Evolutionary conservation across 345 rosid species (phyloP).

Genomic region (Pugionium cornutum): DNA sequence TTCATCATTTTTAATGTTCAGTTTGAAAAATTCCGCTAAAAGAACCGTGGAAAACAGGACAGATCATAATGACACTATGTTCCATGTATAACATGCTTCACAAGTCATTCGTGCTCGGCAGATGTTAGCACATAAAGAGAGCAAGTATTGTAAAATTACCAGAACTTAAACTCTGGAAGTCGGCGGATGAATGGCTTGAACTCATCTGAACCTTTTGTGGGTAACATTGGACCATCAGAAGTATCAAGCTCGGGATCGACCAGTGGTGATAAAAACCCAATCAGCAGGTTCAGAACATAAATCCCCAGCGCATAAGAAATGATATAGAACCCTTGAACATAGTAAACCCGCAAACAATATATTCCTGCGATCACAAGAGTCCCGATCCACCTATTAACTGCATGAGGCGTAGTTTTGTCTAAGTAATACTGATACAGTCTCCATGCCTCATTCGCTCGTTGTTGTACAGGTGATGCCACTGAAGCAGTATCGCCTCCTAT

Average conservation of each 20-base stretch:
- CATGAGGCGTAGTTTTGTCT: constrained; percentile 78
- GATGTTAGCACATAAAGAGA: constrained; percentile 3
- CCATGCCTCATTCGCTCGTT: constrained; percentile 63
- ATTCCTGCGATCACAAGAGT: constrained; percentile 50
- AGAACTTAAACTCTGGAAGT: constrained; percentile 92
- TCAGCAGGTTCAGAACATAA: constrained; percentile 70
- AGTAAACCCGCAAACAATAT: constrained; percentile 63
- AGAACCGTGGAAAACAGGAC: not conserved
- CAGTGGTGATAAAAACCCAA: constrained; percentile 84
- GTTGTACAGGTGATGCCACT: constrained; percentile 58
- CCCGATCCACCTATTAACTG: constrained; percentile 73
- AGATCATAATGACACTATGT: not conserved
- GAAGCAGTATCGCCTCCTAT: constrained; percentile 56
- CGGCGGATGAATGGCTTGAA: constrained; percentile 91
- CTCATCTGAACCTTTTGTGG: constrained; percentile 90
- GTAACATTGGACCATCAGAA: constrained; percentile 68
- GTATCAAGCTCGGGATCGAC: constrained; percentile 78
- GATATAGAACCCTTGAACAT: constrained; percentile 74
- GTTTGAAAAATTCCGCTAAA: not conserved
- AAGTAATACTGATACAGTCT: constrained; percentile 75
- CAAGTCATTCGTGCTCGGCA: not conserved
- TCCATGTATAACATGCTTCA: not conserved
- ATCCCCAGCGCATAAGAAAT: constrained; percentile 83
- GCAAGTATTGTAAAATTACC: constrained; percentile 45
- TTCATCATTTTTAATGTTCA: no score